Base-by-base conservation (phyloP, 495 filamentous ascomycete genomes). In the Neurospora pannonica region DNA sequence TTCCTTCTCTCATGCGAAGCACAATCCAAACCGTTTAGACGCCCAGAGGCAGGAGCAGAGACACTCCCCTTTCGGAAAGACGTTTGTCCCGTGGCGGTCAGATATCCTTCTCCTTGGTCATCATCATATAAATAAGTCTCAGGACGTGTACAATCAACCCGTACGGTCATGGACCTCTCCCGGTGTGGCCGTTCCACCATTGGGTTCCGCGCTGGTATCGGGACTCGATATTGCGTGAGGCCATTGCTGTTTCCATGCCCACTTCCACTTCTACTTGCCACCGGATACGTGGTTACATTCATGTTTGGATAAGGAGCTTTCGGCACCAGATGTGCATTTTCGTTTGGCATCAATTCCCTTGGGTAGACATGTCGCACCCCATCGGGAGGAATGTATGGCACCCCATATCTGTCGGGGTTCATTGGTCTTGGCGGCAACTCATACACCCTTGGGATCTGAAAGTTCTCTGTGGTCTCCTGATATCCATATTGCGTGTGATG, bases 271-370 rank as follows among this genome's bases (percentile, higher is more conserved):
- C 13, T 15, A 40, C 39, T 13, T 5, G 13, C 40, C 38, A 7
- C 17, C 0, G 17, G 40, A 43, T 43, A 43, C 19, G 7, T 9
- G 7, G 17, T 8, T 3, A 43, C 17, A 7, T 24, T 28, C 21
- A 24, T 28, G 2, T 54, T 1, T 13, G 46, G 11, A 5, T 13
- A 0, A 0, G 21, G 5, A 13, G 10, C 46, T 15, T 13, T 54
- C 4, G 21, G 46, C 21, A 24, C 2, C 10, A 2, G 4, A 54
- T 28, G 8, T 11, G n/a, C n/a, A 48, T 21, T 48, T 48, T 2
- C 19, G 0, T 3, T 9, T 46, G 19, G 42, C 0, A 46, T 0
- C 1, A 0, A 0, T n/a, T 19, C 7, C 7, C 7, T 10, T 21
- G 42, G 19, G 19, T 46, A 46, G 0, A 9, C 3, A 46, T n/a